These are phyloP conservation scores for Purpureocillium takamizusanense DNA, from an alignment of 2,329 filamentous ascomycete genomes.

Conservation along the genomic window DNA sequence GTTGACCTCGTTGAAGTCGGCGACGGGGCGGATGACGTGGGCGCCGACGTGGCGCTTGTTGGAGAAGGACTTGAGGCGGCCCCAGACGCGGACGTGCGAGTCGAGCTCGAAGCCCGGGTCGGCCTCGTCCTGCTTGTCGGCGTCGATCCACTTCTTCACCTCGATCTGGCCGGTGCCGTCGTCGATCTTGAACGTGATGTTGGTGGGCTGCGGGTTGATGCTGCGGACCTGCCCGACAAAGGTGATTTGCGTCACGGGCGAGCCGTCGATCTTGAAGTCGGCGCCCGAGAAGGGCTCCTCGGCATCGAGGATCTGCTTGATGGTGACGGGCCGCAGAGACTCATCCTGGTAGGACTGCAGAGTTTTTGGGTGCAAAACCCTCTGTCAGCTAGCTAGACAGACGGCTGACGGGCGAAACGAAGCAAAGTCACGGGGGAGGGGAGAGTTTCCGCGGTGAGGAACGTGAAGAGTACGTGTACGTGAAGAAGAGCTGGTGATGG, in stretches of 20 bases:
- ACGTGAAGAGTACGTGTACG: neutral
- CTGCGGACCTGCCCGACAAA: conserved; percentile 87
- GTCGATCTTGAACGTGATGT: conserved; percentile 87
- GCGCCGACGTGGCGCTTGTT: conserved; percentile 75
- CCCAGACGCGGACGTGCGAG: conserved; percentile 78
- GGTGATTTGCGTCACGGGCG: conserved; percentile 61
- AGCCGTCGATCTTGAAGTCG: conserved; percentile 76
- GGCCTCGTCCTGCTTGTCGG: conserved; percentile 40
- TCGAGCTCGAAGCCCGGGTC: conserved; percentile 56
- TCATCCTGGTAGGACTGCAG: conserved; percentile 62
- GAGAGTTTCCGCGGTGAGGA: neutral
- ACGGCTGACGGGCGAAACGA: too few relatives aligned
- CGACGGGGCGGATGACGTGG: conserved; percentile 69
- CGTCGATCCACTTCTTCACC: conserved; percentile 78
- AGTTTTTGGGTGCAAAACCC: neutral
- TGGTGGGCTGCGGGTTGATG: conserved; percentile 78
- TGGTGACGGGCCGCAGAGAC: conserved; percentile 84
- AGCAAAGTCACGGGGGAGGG: too few relatives aligned
- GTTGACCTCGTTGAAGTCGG: conserved; percentile 85
- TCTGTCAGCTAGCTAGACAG: too few relatives aligned
- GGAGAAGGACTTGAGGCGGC: conserved; percentile 74
- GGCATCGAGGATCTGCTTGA: conserved; percentile 87
- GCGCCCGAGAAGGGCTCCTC: conserved; percentile 62
- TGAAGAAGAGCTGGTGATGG: too few relatives aligned
- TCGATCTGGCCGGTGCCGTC: conserved; percentile 91